Base-by-base conservation (phyloP, 108 stramenopile genomes). In the Fistulifera solaris region DNA sequence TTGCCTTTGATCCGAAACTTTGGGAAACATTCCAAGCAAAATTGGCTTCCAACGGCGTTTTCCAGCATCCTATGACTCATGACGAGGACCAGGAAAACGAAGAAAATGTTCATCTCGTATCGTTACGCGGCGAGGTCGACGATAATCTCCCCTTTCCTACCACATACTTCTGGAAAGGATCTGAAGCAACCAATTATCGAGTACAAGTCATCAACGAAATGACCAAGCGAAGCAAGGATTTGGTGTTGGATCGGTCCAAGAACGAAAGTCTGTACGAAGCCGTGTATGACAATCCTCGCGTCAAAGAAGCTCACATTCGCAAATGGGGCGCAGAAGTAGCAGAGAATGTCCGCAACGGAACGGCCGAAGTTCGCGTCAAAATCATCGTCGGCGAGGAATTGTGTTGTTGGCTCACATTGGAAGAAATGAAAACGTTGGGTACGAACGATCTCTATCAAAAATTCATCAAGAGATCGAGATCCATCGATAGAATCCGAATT, bases 291-390 rank as follows among this genome's bases (percentile, higher is more conserved):
- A 49, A 52, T 35, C 25, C 47, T n/a, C 22, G 25, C 5, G 42
- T 69, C 0, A 62, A 58, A 31, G 51, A 50, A n/a, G 60, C 59
- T 40, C 60, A 69, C 38, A 44, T 69, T 49, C 68, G 61, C 13
- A 69, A 61, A 27, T 69, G 61, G 61, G 38, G 44, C 21, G 31
- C 68, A 15, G 38, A 62, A 4, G 27, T 69, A 56, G 61, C 55
- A 2, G 49, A 48, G 16, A 42, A 50, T 39, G 68, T 69, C 24
- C 49, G 57, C 7, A 51, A 44, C 7, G 43, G 41, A 10, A 39
- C 15, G 1, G 24, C 55, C 7, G 67, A 68, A 28, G 56, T 68
- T 21, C 48, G 40, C 15, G 44, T 45, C 21, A 17, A 45, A 11
- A 11, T 45, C 21, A 5, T 21, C 19, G 44, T 45, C 2, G 44